Conservation (phyloP, 2,329 filamentous ascomycete species). For the Beauveria varroae region DNA sequence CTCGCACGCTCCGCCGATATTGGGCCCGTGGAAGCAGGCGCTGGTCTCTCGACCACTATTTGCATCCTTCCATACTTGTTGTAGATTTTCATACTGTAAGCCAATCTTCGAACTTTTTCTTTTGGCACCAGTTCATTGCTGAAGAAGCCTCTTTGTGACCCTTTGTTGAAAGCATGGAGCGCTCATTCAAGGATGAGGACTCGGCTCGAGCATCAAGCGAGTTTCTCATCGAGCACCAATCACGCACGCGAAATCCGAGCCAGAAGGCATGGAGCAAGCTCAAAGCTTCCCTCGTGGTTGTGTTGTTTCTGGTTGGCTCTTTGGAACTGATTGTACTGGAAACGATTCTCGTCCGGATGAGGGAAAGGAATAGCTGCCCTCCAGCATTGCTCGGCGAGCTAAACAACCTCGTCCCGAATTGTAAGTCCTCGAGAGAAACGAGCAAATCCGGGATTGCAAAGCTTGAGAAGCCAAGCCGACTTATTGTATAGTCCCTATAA, state of each 20-base stretch:
- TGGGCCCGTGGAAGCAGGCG: not conserved
- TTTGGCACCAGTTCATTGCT: no score
- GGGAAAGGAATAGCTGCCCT: not conserved
- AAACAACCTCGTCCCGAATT: not conserved
- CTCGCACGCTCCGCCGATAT: not conserved
- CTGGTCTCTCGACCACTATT: not conserved
- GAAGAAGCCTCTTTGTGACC: not conserved
- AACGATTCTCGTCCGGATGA: not conserved
- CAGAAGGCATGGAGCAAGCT: not conserved
- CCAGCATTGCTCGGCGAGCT: not conserved
- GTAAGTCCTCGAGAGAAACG: not conserved
- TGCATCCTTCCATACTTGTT: not conserved
- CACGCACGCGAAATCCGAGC: not conserved
- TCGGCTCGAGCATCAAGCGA: not conserved
- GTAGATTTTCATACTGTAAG: not conserved
- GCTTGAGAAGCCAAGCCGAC: no score
- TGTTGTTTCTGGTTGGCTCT: not conserved
- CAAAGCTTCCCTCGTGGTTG: no score
- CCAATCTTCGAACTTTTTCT: not conserved
- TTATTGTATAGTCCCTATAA: not conserved
- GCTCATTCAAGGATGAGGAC: not conserved
- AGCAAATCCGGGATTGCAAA: not conserved
- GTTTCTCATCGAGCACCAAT: not conserved
- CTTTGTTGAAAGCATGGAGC: not conserved
- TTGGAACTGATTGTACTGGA: not conserved